Evolutionary conservation across 495 filamentous ascomycete genomes (phyloP).

Genomic region (Tuber borchii): DNA sequence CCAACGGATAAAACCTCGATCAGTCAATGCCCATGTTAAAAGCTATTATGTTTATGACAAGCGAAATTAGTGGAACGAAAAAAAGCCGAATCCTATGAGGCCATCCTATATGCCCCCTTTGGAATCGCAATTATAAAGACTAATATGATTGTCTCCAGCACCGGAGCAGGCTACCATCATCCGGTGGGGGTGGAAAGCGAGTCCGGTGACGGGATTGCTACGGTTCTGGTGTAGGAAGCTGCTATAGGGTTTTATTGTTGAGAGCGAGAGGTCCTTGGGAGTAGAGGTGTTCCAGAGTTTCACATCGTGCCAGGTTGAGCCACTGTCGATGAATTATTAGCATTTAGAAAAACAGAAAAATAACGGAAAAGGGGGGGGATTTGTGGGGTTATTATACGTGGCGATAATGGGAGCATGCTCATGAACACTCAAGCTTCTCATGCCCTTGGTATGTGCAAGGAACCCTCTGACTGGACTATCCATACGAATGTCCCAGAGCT

Average conservation of each 20-base stretch:
- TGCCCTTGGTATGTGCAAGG: constrained; percentile 64
- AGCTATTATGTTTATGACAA: neutral
- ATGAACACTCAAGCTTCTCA: constrained; percentile 83
- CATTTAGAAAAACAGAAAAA: constrained; percentile 7
- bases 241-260: constrained; percentile 76
- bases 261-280: constrained; percentile 51
- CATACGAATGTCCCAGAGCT: constrained; percentile 92
- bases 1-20: neutral
- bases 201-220: constrained; percentile 71
- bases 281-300: constrained; percentile 74
- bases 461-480: constrained; percentile 67
- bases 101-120: constrained; percentile 36
- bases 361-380: neutral
- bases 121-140: constrained; percentile 59
- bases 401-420: constrained; percentile 96
- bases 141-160: constrained; percentile 63
- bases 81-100: neutral
- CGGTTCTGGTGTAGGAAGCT: constrained; percentile 76
- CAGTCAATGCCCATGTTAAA: neutral
- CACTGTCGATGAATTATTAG: constrained; percentile 51
- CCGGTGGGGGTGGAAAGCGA: constrained; percentile 91
- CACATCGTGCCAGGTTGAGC: constrained; percentile 77
- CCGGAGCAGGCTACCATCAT: constrained; percentile 84
- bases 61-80: neutral
- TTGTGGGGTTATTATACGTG: constrained; percentile 57